Evolutionary conservation across 768 basidiomycete species (phyloP).

Genomic region (Rickenella mellea): DNA sequence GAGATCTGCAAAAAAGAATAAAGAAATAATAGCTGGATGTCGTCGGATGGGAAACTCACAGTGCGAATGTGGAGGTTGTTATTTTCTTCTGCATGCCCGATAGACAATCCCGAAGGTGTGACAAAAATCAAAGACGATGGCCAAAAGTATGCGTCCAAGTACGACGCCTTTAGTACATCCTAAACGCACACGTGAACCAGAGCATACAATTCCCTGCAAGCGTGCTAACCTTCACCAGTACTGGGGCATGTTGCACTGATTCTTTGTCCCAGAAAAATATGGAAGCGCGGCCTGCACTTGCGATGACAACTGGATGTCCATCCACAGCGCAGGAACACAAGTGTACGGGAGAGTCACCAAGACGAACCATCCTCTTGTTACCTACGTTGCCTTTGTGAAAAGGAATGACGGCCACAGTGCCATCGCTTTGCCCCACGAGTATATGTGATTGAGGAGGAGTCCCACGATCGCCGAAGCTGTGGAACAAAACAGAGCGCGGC

Average conservation of each 20-base stretch:
- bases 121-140: constrained; percentile 50
- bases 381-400: constrained; percentile 31
- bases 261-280: constrained; percentile 62
- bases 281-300: constrained; percentile 59
- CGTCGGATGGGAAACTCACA: constrained; percentile 27
- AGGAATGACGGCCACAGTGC: constrained; percentile 49
- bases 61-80: constrained; percentile 77
- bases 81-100: constrained; percentile 59
- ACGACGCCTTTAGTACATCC: constrained; percentile 45
- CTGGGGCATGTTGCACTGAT: constrained; percentile 54
- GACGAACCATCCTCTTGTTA: constrained; percentile 48
- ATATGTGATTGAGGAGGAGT: constrained; percentile 42
- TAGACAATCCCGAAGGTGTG: constrained; percentile 40
- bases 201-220: not conserved
- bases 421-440: constrained; percentile 68
- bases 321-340: constrained; percentile 48
- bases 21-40: constrained; percentile 4
- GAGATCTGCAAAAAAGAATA: constrained; percentile 38
- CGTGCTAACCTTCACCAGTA: constrained; percentile 63
- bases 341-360: constrained; percentile 60
- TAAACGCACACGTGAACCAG: constrained; percentile 12
- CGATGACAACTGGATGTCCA: constrained; percentile 51
- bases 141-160: constrained; percentile 39
- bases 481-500: constrained; percentile 36
- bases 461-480: constrained; percentile 45